Base-by-base conservation (phyloP, 257 asterid genomes). In the Gentiana macrophylla region DNA sequence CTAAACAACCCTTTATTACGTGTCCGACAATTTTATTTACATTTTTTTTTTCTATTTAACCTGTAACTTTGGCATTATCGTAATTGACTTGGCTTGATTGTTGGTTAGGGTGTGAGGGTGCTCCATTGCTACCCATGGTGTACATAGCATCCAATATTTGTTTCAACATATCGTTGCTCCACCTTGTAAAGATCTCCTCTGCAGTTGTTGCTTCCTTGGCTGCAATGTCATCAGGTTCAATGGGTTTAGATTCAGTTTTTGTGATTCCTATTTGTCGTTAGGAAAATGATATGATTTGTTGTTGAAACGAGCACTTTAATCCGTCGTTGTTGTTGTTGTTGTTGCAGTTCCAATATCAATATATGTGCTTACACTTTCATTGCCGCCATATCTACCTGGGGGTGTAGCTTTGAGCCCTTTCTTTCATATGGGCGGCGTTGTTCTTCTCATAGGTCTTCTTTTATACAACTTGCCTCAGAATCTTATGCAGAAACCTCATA, bases 161-260 rank as follows among this genome's bases (percentile, higher is more conserved):
- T 69, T 88, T 88, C 90, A 88, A 88, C 79, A 79, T 88, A 70
- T 84, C 93, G 1, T 65, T 77, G 35, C 93, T 88, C 72, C 78
- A 79, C 69, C 93, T 84, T 38, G 65, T 88, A 33, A 88, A 80
- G 71, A 80, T 61, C 49, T 84, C 94, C 2, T 78, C 93, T 1
- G 96, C 96, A 0, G 77, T 88, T 3, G 81, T 84, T 57, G 80
- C 96, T 49, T 88, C 96, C 62, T 87, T 88, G 44, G 89, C 83
- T 46, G 83, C 71, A 45, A 75, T 79, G 81, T 77, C 94, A 62
- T 87, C 96, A 79, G 94, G 96, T 87, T 65, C 72, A 46, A 67
- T 50, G 13, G 8, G 32, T 57, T 52, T 48, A 56, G 51, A 43
- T 24, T 43, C 36, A 53, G 12, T 48, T 11, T 24, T 53, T 12